Base-by-base conservation (phyloP, 2,329 filamentous ascomycete species). In the Alternaria burnsii region DNA sequence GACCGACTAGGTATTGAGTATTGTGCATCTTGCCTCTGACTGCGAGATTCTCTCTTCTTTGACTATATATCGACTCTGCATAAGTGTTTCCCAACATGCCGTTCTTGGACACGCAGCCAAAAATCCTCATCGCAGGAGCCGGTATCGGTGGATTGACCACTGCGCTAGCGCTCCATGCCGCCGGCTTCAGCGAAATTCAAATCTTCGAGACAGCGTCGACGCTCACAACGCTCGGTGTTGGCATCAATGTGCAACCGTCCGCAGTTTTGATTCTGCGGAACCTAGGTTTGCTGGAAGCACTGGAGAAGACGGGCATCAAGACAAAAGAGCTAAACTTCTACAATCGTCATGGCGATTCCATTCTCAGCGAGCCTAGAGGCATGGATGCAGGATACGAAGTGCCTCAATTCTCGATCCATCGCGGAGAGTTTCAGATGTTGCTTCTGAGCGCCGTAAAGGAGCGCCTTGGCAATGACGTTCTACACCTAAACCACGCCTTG, bases 61-160 rank as follows among this genome's bases (percentile, higher is more conserved):
- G 32, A 50, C 16, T n/a, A 24, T 36, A 18, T 44, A 42, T 52
- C 20, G 12, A 18, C 44, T 18, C 10, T 26, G n/a, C 24, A 20
- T 11, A n/a, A 18, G 16, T n/a, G 12, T n/a, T 18, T 22, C 14
- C 9, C 18, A 41, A 20, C 24, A 42, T 63, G 53, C 59, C 40
- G 14, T 73, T 74, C 66, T 64, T 70, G 11, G 67, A 62, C 42
- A 47, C 59, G 9, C 69, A 73, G 34, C 71, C 71, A 12, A 73
- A 68, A 46, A 71, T 74, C 38, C 52, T 72, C 43, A 71, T 75
- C 40, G 70, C 63, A 30, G 72, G 72, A 18, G 69, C 71, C 88
- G 90, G 91, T 63, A 94, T 94, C 89, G 91, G 91, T 54, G 91
- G 91, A 34, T 81, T 94, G 36, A 86, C 89, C 57, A 85, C 83